These are phyloP conservation scores for Talaromyces wortmannii DNA, from an alignment of 495 filamentous ascomycete genomes.

Conservation along the genomic window DNA sequence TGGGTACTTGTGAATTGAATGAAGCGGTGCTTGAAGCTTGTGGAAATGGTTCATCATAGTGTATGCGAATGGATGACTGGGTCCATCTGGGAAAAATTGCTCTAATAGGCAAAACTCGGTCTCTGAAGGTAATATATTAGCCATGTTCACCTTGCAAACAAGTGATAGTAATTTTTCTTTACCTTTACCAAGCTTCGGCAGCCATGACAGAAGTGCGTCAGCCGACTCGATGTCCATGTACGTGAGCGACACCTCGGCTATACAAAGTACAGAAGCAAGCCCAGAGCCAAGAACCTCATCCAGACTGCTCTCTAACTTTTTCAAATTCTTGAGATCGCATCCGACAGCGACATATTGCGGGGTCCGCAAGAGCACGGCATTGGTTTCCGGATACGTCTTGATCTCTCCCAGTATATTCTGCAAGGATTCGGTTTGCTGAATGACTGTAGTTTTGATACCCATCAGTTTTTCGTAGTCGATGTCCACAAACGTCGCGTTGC, in stretches of 20 bases:
- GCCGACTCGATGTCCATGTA: conserved; percentile 80
- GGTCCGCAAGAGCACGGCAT: conserved; percentile 51
- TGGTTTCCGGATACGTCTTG: conserved; percentile 34
- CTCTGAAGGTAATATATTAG: conserved; percentile 14
- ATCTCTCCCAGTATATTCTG: conserved; percentile 39
- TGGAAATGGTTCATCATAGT: conserved; percentile 85
- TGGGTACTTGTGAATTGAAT: conserved; percentile 65
- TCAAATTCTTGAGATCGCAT: conserved; percentile 69
- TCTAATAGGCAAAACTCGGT: conserved; percentile 79
- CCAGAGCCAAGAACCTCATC: conserved; percentile 44
- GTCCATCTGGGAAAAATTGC: conserved; percentile 74
- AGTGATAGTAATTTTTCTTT: not conserved
- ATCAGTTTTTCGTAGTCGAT: conserved; percentile 84
- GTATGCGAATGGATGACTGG: conserved; percentile 72
- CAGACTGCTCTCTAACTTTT: conserved; percentile 49
- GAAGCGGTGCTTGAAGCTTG: conserved; percentile 70
- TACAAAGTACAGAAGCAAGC: conserved; percentile 61
- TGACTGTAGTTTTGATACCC: conserved; percentile 59
- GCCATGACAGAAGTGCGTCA: conserved; percentile 67
- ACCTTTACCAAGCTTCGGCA: conserved; percentile 57
- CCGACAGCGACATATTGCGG: conserved; percentile 71
- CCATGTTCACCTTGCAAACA: not conserved
- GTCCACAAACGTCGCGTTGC: conserved; percentile 65
- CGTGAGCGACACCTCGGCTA: conserved; percentile 84
- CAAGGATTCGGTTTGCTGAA: conserved; percentile 54